These are phyloP conservation scores for Leccinum ochraceum DNA, from an alignment of 768 basidiomycete genomes.

Conservation along the genomic window DNA sequence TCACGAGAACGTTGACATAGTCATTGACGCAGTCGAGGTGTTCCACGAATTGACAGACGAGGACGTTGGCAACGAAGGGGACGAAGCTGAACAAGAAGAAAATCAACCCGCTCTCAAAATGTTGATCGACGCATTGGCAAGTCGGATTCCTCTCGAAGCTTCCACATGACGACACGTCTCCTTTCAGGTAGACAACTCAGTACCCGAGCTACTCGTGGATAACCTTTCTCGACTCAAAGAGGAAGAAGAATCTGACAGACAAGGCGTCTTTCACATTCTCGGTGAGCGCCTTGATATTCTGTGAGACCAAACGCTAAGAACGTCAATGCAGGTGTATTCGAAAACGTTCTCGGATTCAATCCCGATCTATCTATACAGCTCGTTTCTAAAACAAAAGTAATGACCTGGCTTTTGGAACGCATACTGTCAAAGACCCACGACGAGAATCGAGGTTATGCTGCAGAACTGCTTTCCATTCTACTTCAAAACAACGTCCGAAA, in stretches of 20 bases:
- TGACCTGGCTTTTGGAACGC: conserved; percentile 79
- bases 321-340: conserved; percentile 76
- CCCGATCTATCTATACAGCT: conserved; percentile 72
- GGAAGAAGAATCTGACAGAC: conserved; percentile 83
- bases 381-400: conserved; percentile 69
- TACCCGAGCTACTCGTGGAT: conserved; percentile 86
- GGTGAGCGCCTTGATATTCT: conserved; percentile 42
- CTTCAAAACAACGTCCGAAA: conserved; percentile 75
- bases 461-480: conserved; percentile 90
- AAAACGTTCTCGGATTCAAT: conserved; percentile 87
- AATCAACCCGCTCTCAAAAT: conserved; percentile 69
- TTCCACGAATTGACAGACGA: conserved; percentile 96
- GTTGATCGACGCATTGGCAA: conserved; percentile 75
- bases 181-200: conserved; percentile 73
- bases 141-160: conserved; percentile 29
- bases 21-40: conserved; percentile 94
- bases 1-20: conserved; percentile 97
- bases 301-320: conserved; percentile 1
- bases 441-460: conserved; percentile 91
- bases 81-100: conserved; percentile 62
- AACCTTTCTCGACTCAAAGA: conserved; percentile 91
- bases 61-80: conserved; percentile 81
- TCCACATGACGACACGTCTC: conserved; percentile 6
- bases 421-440: conserved; percentile 74
- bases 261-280: conserved; percentile 93